A percentile compares a stretch with the other conserved stretches of the same genome.
Conservation (phyloP, 345 rosid species). For the Anacardium occidentale region DNA sequence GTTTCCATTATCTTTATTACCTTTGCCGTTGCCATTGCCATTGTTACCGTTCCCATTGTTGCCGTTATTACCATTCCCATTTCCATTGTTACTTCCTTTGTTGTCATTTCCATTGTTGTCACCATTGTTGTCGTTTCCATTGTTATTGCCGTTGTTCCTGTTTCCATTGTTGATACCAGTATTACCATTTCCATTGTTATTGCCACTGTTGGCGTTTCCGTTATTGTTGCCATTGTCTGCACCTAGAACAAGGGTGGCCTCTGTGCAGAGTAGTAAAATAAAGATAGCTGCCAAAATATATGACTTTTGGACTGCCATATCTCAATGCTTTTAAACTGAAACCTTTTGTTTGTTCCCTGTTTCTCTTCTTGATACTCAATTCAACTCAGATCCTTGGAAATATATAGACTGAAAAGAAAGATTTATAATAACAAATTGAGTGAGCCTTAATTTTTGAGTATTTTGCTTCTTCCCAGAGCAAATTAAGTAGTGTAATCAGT, state of each 20-base stretch:
- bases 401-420: not conserved
- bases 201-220: conserved; percentile 18
- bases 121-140: conserved; percentile 5
- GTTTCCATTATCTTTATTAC: conserved; percentile 8
- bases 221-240: conserved; percentile 8
- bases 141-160: conserved; percentile 2
- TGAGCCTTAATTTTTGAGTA: conserved; percentile 34
- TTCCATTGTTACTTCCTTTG: conserved; percentile 5
- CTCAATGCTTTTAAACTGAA: not conserved
- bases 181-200: conserved; percentile 7
- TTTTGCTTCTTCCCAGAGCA: conserved; percentile 12
- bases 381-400: not conserved
- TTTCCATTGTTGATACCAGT: conserved; percentile 2
- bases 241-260: conserved; percentile 26
- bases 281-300: conserved; percentile 32
- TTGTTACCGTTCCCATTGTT: conserved; percentile 8
- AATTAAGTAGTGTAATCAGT: not conserved
- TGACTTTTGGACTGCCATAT: conserved; percentile 23
- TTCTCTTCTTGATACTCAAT: not conserved
- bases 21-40: conserved; percentile 11
- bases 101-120: not conserved
- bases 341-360: not conserved
- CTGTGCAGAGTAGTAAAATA: conserved; percentile 36
- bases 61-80: not conserved
- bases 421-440: conserved; percentile 28